A percentile compares a stretch with the other conserved stretches of the same genome.
Conservation (phyloP, 768 basidiomycete species). For the Boletellus emodensis region DNA sequence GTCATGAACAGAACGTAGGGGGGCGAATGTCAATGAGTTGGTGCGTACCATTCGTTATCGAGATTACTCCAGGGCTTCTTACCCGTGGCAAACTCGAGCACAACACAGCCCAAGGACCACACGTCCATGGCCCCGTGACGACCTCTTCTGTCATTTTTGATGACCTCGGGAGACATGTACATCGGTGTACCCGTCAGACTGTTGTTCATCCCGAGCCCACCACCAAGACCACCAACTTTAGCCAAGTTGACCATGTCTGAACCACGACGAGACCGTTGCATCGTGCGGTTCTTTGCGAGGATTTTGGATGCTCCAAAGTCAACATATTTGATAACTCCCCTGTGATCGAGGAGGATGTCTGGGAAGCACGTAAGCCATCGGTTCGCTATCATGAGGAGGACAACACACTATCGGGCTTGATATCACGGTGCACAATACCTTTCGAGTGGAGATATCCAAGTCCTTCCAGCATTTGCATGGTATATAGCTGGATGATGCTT, state of each 20-base stretch:
- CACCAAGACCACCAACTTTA: constrained; percentile 34
- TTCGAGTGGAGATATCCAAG: constrained; percentile 90
- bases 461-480: constrained; percentile 95
- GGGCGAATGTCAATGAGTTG: neutral
- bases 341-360: constrained; percentile 92
- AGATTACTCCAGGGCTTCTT: constrained; percentile 98
- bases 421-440: constrained; percentile 91
- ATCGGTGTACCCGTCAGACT: constrained; percentile 96
- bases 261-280: constrained; percentile 64
- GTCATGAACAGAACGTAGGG: constrained; percentile 1
- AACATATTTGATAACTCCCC: constrained; percentile 92
- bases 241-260: constrained; percentile 36
- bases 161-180: constrained; percentile 99
- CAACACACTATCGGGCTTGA: constrained; percentile 95
- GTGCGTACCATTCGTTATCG: constrained; percentile 92
- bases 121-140: constrained; percentile 96
- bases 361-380: constrained; percentile 12
- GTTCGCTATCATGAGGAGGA: neutral
- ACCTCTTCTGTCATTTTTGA: constrained; percentile 88
- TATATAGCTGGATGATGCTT: constrained; percentile 91
- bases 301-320: constrained; percentile 98
- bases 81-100: constrained; percentile 94
- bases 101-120: constrained; percentile 97
- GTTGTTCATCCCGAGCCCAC: constrained; percentile 61
- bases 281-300: constrained; percentile 82